Evolutionary conservation across 1,284 basidiomycete species (phyloP).

Genomic region (Naganishia sp.): DNA sequence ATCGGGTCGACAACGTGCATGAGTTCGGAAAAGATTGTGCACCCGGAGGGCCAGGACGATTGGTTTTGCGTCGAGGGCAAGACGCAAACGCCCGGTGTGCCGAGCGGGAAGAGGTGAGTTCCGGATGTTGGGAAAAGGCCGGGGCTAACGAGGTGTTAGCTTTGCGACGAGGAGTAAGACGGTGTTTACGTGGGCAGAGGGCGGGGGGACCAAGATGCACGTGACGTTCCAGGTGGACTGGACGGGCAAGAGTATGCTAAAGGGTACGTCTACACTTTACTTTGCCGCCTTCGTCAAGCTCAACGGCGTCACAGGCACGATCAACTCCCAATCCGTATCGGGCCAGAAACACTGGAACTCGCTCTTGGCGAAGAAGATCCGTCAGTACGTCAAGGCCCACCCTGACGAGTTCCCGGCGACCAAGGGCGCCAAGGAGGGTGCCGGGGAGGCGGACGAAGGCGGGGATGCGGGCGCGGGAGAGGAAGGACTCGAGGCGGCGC

Average conservation of each 20-base stretch:
- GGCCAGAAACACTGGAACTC: conserved; percentile 37
- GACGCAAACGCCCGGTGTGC: conserved; percentile 38
- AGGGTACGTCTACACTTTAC: conserved; percentile 30
- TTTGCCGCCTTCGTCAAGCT: neutral
- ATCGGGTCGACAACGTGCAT: conserved; percentile 26
- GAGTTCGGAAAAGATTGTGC: conserved; percentile 27
- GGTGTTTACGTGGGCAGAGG: conserved; percentile 36
- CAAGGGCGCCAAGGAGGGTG: conserved; percentile 13
- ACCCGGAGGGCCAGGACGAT: conserved; percentile 29
- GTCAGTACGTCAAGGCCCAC: conserved; percentile 32
- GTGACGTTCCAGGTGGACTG: conserved; percentile 37
- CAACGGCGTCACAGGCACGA: conserved; percentile 30
- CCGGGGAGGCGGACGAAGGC: conserved; percentile 4
- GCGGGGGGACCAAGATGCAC: conserved; percentile 35
- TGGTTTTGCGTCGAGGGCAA: conserved; percentile 34
- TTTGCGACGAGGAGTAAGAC: conserved; percentile 36
- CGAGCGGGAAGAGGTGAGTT: conserved; percentile 36
- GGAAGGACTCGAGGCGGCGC: conserved; percentile 1
- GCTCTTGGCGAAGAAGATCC: conserved; percentile 26
- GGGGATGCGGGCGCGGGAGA: conserved; percentile 4
- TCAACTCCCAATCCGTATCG: conserved; percentile 35
- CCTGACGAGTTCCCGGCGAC: conserved; percentile 33
- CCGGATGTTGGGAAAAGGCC: neutral
- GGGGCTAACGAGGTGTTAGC: conserved; percentile 8
- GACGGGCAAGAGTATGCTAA: conserved; percentile 35